Conservation (phyloP, 2,329 filamentous ascomycete species). For the Fusarium compactum region DNA sequence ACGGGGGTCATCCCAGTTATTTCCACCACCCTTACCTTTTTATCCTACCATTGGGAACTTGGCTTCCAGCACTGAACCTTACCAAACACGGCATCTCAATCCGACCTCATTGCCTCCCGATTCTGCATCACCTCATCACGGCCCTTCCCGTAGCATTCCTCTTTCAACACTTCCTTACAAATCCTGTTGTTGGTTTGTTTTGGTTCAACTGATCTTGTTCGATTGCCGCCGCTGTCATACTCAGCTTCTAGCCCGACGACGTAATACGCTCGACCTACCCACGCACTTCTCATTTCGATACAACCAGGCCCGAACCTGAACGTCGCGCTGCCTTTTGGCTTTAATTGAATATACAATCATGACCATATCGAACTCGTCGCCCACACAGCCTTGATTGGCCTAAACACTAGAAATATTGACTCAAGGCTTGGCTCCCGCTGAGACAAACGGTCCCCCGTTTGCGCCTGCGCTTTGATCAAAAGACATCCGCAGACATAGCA, state of each 20-base stretch:
- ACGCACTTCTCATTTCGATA: constrained; percentile 9
- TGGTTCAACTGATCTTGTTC: constrained; percentile 11
- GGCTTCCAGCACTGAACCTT: constrained; percentile 22
- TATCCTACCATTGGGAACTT: constrained; percentile 20
- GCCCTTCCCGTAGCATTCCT: constrained; percentile 42
- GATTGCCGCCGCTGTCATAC: background rate
- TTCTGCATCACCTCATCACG: constrained; percentile 47
- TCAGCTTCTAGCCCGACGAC: constrained; percentile 10
- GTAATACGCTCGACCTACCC: constrained; percentile 1
- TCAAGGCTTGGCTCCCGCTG: constrained; percentile 35
- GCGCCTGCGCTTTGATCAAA: constrained; percentile 39
- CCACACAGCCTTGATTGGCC: constrained; percentile 50
- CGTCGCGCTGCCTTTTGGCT: constrained; percentile 42
- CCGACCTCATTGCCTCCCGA: constrained; percentile 39
- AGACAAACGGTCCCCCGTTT: constrained; percentile 42
- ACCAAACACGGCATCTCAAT: constrained; percentile 36
- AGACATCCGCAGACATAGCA: constrained; percentile 40
- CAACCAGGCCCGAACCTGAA: constrained; percentile 34
- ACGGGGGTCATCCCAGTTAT: constrained; percentile 46
- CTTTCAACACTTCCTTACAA: constrained; percentile 30
- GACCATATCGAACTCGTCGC: constrained; percentile 48
- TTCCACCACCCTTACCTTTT: constrained; percentile 32
- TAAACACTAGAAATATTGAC: constrained; percentile 39
- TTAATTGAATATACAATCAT: constrained; percentile 47
- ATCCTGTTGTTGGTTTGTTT: constrained; percentile 25